Conservation (phyloP, 2,329 filamentous ascomycete genomes). For the Nemania sp. region DNA sequence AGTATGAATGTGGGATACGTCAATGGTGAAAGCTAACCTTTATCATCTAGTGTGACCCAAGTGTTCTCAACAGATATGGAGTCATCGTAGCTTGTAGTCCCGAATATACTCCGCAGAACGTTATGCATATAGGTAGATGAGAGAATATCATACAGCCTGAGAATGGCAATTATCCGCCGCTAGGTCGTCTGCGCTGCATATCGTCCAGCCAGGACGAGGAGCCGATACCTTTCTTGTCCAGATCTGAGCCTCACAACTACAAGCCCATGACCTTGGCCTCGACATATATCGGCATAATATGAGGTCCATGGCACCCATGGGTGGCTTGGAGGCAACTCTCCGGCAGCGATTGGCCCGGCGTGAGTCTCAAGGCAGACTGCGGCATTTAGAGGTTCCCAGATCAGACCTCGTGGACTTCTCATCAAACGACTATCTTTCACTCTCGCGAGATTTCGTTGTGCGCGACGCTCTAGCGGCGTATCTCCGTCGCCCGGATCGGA, state of each 20-base stretch:
- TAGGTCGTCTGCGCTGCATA: neutral
- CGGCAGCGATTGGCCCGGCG: conserved; percentile 31
- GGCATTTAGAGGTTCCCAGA: conserved; percentile 61
- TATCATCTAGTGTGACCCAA: neutral
- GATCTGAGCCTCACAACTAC: neutral
- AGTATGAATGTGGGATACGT: neutral
- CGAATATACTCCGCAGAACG: neutral
- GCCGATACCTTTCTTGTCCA: neutral
- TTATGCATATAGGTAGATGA: neutral
- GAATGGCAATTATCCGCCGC: neutral
- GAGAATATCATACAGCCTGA: neutral
- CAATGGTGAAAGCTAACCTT: neutral
- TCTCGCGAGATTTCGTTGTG: conserved; percentile 55
- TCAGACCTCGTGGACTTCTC: conserved; percentile 75
- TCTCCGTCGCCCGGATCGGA: neutral
- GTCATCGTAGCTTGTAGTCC: too few relatives aligned
- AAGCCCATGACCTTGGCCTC: neutral
- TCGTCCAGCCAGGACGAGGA: too few relatives aligned
- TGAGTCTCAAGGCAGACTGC: conserved; percentile 44
- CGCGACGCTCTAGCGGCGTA: conserved; percentile 45
- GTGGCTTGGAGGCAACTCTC: conserved; percentile 32
- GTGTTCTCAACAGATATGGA: too few relatives aligned
- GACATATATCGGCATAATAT: neutral
- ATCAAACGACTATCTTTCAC: conserved; percentile 80
- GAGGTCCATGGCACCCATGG: neutral